Percentiles rank a stretch among this genome's conserved stretches.
Evolutionary conservation across 1,284 basidiomycete species (phyloP).

Genomic region (Cerioporus squamosus): DNA sequence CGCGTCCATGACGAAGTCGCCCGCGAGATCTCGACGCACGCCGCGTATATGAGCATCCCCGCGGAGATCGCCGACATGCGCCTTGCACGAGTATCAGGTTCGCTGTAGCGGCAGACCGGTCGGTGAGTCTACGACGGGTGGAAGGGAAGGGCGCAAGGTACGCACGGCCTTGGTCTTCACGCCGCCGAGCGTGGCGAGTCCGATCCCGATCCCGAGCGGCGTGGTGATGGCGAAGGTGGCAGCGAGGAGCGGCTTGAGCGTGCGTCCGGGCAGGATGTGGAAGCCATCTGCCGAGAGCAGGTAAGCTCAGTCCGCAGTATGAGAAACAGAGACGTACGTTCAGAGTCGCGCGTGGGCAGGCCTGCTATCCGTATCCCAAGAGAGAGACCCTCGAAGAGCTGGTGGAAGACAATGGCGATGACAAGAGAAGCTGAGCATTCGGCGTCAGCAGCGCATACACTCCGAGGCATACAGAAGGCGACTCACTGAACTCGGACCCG

Average conservation of each 20-base stretch:
- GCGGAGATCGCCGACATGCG: conserved; percentile 74
- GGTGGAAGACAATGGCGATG: conserved; percentile 77
- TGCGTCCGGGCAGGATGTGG: conserved; percentile 18
- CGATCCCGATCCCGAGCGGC: conserved; percentile 66
- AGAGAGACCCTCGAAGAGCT: conserved; percentile 80
- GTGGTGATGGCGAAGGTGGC: conserved; percentile 74
- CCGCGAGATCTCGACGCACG: conserved; percentile 81
- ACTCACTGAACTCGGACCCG: conserved; percentile 72
- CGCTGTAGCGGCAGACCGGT: conserved; percentile 32
- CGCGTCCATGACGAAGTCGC: conserved; percentile 74
- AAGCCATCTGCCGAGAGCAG: conserved; percentile 10
- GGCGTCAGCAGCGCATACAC: conserved; percentile 4
- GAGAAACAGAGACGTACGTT: conserved; percentile 15
- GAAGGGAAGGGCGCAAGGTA: background rate
- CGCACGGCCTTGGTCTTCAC: conserved; percentile 33
- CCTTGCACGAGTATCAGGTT: conserved; percentile 62
- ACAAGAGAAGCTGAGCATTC: conserved; percentile 61
- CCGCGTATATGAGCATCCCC: conserved; percentile 79
- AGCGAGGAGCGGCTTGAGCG: conserved; percentile 58
- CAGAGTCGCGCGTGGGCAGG: conserved; percentile 48
- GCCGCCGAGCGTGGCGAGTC: conserved; percentile 50
- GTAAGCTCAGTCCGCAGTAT: background rate
- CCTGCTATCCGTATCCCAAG: conserved; percentile 77
- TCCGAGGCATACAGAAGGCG: background rate
- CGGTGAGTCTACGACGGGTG: conserved; percentile 1